A percentile compares a stretch with the other conserved stretches of the same genome.
Conservation (phyloP, 2,329 filamentous ascomycete genomes). For the Akanthomyces uredinophilus region DNA sequence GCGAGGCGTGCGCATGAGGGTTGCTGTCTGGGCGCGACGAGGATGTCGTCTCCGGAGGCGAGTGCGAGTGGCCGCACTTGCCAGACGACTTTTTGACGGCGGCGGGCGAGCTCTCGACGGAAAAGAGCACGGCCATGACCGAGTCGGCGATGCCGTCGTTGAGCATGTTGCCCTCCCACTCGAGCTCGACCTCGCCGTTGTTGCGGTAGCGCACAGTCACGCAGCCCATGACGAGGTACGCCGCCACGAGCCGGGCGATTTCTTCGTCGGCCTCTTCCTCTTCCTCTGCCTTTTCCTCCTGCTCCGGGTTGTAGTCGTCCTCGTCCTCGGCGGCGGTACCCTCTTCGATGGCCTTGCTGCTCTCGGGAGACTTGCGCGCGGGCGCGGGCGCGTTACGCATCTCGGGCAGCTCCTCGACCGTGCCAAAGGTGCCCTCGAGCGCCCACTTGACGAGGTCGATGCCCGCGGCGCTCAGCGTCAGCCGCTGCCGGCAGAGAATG, state of each 20-base stretch:
- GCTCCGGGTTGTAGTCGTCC: slow-evolving; percentile 30
- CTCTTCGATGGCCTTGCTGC: slow-evolving; percentile 31
- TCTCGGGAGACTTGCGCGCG: slow-evolving; percentile 26
- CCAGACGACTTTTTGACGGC: slow-evolving; percentile 68
- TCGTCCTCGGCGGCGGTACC: slow-evolving; percentile 31
- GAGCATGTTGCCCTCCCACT: slow-evolving; percentile 97
- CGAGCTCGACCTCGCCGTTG: slow-evolving; percentile 78
- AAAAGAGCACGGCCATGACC: slow-evolving; percentile 86
- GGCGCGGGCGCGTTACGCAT: slow-evolving; percentile 35
- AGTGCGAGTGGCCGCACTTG: slow-evolving; percentile 29
- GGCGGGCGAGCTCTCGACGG: slow-evolving; percentile 88
- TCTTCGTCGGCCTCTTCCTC: slow-evolving; percentile 62
- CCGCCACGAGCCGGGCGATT: slow-evolving; percentile 47
- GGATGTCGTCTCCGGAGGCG: slow-evolving; percentile 39
- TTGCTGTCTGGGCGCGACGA: slow-evolving; percentile 33
- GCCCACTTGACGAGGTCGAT: slow-evolving; percentile 92
- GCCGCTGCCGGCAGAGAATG: slow-evolving; percentile 84
- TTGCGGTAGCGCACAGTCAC: slow-evolving; percentile 73
- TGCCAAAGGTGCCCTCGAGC: slow-evolving; percentile 88
- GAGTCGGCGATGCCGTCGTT: slow-evolving; percentile 98
- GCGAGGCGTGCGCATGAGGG: slow-evolving; percentile 65
- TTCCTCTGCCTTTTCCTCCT: slow-evolving; percentile 31
- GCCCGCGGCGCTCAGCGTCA: slow-evolving; percentile 82
- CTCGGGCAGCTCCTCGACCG: slow-evolving; percentile 65
- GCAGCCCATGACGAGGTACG: slow-evolving; percentile 81